phyloP scores from a whole-genome alignment of 352 stramenopile genomes.

The Phytophthora fragariae region DNA sequence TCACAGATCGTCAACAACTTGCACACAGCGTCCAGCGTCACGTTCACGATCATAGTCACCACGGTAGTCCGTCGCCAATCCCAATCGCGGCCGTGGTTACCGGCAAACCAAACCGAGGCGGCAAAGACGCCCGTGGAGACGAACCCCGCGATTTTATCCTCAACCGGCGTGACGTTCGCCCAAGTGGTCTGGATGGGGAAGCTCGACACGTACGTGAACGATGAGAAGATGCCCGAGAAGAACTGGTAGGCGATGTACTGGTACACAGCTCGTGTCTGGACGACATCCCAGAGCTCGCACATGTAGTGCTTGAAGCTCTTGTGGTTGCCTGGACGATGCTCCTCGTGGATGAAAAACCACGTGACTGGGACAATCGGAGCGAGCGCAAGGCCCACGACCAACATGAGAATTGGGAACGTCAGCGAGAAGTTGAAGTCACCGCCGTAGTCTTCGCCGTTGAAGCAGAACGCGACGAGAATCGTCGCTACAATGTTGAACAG shows the following conservation, averaged over 20 bases:
- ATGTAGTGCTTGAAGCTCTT: slow-evolving; percentile 4
- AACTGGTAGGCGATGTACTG: slow-evolving; percentile 2
- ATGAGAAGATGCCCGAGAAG: background rate
- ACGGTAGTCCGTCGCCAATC: background rate
- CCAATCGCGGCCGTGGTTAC: background rate
- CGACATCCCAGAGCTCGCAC: background rate
- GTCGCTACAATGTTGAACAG: background rate
- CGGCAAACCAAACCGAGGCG: background rate
- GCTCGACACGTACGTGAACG: background rate
- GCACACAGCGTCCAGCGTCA: background rate
- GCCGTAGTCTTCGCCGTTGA: background rate
- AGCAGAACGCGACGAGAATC: background rate
- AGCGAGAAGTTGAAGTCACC: slow-evolving; percentile 1
- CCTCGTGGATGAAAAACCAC: background rate
- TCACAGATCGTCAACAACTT: background rate
- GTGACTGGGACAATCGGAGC: background rate
- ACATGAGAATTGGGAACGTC: background rate
- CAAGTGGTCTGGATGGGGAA: background rate
- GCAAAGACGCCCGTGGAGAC: background rate
- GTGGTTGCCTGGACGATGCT: background rate
- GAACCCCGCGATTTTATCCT: background rate
- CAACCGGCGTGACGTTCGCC: background rate
- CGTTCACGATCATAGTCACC: background rate
- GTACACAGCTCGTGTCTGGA: background rate
- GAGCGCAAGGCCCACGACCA: background rate